Evolutionary conservation across 2,329 filamentous ascomycete species (phyloP), one percentile per base, ranked within the genome.

Genomic region (Fusarium beomiforme): DNA sequence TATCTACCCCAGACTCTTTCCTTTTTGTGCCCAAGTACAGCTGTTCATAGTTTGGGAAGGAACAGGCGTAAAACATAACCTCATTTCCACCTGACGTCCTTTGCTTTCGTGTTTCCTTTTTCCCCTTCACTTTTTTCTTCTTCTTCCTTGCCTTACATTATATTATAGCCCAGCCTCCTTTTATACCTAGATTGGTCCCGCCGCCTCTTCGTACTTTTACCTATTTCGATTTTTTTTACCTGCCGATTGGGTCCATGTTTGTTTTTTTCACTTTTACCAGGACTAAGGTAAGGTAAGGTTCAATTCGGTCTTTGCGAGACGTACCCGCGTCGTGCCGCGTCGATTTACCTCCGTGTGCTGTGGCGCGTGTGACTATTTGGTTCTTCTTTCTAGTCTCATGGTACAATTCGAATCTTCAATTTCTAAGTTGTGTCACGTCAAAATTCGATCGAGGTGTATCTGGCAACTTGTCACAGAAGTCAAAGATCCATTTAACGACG

Each of bases 61-160:
- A 65, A 41, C 63, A 37, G 23, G 36, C 49, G 41, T 46, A 59
- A 31, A 31, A 59, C 33, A 33, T 42, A 56, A 59, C 26, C 65
- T 72, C 69, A 72, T 72, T 72, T 72, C 65, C 69, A 67, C 69
- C 69, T 64, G 65, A 67, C 57, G 31, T 56, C 46, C 12, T 17
- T 41, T 47, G 50, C 58, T 53, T 58, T 36, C 37, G 50, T 56
- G 46, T 70, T 74, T 65, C 24, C 56, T 70, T 67, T 67, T 68
- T 54, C 16, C 34, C 42, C 42, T 54, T 44, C 44, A 26, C 36
- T 42, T 57, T 23, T 50, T 47, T n/a, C n/a, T 64, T 46, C 54
- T 46, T 57, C 50, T 49, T 68, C n/a, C 33, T 51, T 14, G n/a
- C 43, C 51, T 6, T 21, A 44, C 43, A 51, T 41, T 37, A 46